Evolutionary conservation across 148 eudicot genomes (phyloP), one percentile per base, ranked within the genome.

Genomic region (Cornus florida): DNA sequence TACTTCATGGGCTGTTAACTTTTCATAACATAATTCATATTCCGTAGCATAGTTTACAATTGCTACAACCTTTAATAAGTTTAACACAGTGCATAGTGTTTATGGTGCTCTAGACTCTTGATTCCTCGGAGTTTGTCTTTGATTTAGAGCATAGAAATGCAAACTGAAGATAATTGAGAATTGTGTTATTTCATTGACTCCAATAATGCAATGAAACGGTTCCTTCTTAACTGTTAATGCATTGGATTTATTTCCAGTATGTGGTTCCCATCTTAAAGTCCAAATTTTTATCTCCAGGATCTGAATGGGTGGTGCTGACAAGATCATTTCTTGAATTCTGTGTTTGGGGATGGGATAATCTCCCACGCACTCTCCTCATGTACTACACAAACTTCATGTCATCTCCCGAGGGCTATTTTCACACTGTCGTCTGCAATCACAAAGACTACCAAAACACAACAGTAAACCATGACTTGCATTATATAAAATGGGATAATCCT

Each of bases 291-390:
- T 79, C 67, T 84, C 74, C 91, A 95, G 98, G 99, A 2, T 93
- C 99, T 48, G 88, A 86, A 46, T 88, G 97, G 95, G 88, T 96
- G 64, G 84, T 96, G 79, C 89, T 96, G 35, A 86, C 94, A 20
- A 90, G 90, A 84, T 77, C 97, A 23, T 92, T 93, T 75, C 88
- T 92, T 35, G 97, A 96, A 76, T 96, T 96, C 76, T 91, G 97
- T 80, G 79, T 96, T 22, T 93, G 92, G 98, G 99, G 99, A 9
- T 90, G 91, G 92, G 99, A 96, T 78, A 96, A 96, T 91, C 95
- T 96, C 78, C 99, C 99, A 10, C 92, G 99, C 22, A 92, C 97
- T 7, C 87, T 96, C 24, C 92, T 96, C 23, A 92, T 96, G 98
- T 96, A 96, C 81, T 96, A 91, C 83, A 87, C 98, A 24, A 96